A percentile compares a stretch with the other conserved stretches of the same genome.
Evolutionary conservation across 1,284 basidiomycete species (phyloP).

Genomic region (Rhodotorula mucilaginosa): DNA sequence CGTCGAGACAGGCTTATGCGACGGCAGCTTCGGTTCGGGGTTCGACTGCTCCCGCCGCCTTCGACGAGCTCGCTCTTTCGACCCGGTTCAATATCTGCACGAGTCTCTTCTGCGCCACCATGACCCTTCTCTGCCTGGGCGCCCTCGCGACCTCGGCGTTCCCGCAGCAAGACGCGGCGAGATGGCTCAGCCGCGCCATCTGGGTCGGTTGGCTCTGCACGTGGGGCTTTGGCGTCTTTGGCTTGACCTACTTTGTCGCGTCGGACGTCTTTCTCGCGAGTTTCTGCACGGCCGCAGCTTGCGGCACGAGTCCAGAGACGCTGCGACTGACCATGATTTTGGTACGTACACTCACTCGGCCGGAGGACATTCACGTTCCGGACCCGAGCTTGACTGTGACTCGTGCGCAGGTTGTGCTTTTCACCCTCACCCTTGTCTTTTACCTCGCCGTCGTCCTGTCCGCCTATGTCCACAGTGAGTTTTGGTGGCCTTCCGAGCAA

Average conservation of each 20-base stretch:
- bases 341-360: neutral
- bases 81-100: constrained; percentile 4
- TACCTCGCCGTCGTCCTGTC: constrained; percentile 23
- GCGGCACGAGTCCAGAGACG: neutral
- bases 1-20: neutral
- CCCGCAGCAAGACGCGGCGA: constrained; percentile 19
- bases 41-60: no score
- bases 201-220: constrained; percentile 24
- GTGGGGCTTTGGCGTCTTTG: constrained; percentile 23
- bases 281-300: constrained; percentile 12
- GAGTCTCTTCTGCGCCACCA: constrained; percentile 6
- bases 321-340: constrained; percentile 11
- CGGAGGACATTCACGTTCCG: neutral
- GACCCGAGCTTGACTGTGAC: neutral
- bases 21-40: no score
- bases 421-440: constrained; percentile 24
- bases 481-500: neutral
- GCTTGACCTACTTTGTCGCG: constrained; percentile 5
- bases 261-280: constrained; percentile 14
- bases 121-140: constrained; percentile 4
- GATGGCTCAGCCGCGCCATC: constrained; percentile 12
- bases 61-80: constrained; percentile 8
- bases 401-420: constrained; percentile 16
- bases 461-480: constrained; percentile 19
- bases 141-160: constrained; percentile 9